Evolutionary conservation across 176 grass and related monocot species (phyloP).

Genomic region (Tillandsia leiboldiana): DNA sequence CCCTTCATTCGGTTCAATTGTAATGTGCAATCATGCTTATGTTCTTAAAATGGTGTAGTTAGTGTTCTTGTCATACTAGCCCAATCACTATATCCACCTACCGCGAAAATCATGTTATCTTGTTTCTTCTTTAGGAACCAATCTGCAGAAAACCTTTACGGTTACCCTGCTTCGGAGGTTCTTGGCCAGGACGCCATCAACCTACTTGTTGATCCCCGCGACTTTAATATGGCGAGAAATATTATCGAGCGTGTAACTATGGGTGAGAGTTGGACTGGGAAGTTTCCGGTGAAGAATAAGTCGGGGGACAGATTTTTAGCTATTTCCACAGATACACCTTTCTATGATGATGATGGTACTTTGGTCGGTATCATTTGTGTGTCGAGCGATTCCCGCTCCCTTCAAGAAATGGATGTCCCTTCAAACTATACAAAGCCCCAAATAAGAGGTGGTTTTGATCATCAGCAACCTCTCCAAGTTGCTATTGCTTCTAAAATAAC

Average conservation of each 20-base stretch:
- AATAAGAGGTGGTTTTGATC: conserved; percentile 41
- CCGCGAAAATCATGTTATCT: not conserved
- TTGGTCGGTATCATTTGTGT: conserved; percentile 83
- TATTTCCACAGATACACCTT: conserved; percentile 71
- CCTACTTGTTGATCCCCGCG: conserved; percentile 51
- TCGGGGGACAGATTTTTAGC: conserved; percentile 59
- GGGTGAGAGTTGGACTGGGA: conserved; percentile 88
- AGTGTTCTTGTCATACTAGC: no score
- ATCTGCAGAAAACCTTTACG: conserved; percentile 75
- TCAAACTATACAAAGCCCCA: conserved; percentile 33
- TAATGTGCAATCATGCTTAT: conserved; percentile 2
- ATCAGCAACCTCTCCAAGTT: conserved; percentile 52
- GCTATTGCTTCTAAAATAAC: conserved; percentile 81
- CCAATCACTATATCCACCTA: not conserved
- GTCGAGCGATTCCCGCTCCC: conserved; percentile 50
- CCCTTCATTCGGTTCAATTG: not conserved
- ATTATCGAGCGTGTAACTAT: conserved; percentile 49
- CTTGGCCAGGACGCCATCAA: conserved; percentile 65
- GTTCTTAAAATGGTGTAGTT: not conserved
- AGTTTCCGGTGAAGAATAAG: conserved; percentile 72
- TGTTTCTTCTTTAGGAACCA: conserved; percentile 50
- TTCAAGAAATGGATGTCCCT: conserved; percentile 52
- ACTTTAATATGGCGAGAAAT: conserved; percentile 37
- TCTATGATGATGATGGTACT: conserved; percentile 77
- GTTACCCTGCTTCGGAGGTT: conserved; percentile 70